Conservation (phyloP, 345 rosid species). For the Combretum micranthum region DNA sequence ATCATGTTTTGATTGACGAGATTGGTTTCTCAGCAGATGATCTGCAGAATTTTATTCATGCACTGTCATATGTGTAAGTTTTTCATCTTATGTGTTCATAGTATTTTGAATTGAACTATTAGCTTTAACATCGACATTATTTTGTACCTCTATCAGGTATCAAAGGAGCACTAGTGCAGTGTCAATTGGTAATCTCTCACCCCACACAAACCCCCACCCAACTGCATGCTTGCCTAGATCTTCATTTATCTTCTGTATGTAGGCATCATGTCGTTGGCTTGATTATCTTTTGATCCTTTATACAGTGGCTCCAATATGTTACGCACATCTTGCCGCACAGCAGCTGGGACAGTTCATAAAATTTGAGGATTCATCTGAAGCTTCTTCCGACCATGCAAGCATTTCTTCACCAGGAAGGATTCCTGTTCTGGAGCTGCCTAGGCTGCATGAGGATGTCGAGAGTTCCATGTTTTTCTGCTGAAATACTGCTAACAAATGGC, state of each 20-base stretch:
- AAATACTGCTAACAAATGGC: conserved; percentile 17
- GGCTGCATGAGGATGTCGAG: conserved; percentile 41
- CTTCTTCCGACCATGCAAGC: conserved; percentile 33
- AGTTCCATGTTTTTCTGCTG: conserved; percentile 85
- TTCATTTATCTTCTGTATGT: background rate
- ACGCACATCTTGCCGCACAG: conserved; percentile 82
- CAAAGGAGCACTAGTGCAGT: conserved; percentile 81
- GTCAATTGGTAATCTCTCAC: conserved; percentile 54
- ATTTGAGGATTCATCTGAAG: conserved; percentile 54
- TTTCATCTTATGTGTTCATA: background rate
- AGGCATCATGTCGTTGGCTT: background rate
- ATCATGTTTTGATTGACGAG: conserved; percentile 74
- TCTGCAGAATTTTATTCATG: conserved; percentile 62
- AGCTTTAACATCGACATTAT: background rate
- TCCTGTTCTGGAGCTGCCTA: conserved; percentile 58
- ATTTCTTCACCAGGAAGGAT: conserved; percentile 17
- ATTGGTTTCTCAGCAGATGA: conserved; percentile 71
- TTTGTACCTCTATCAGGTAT: conserved; percentile 32
- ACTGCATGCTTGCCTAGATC: no score
- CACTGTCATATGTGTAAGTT: conserved; percentile 80
- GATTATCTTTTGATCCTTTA: background rate
- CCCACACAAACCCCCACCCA: no score
- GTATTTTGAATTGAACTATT: background rate
- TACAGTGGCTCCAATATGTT: conserved; percentile 85
- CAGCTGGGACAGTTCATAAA: conserved; percentile 73